These are phyloP conservation scores for Zopfia rhizophila DNA, from an alignment of 2,329 filamentous ascomycete species.

Conservation along the genomic window DNA sequence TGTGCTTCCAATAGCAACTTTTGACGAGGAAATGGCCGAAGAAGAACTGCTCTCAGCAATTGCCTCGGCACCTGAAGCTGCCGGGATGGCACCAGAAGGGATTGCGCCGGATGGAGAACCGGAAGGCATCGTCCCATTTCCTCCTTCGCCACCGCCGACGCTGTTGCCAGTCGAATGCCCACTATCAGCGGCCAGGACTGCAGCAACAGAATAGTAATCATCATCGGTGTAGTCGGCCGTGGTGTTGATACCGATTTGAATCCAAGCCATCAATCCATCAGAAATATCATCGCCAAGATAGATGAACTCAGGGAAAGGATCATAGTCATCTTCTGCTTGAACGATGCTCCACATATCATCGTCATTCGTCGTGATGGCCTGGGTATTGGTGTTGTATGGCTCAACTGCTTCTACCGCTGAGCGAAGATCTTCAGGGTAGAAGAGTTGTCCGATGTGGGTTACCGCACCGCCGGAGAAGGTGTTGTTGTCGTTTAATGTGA, in stretches of 20 bases:
- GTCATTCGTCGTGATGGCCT: constrained; percentile 28
- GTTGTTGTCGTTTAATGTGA: constrained; percentile 48
- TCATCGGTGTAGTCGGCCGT: constrained; percentile 31
- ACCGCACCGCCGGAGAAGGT: constrained; percentile 53
- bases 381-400: constrained; percentile 53
- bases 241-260: constrained; percentile 35
- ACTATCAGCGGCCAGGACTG: constrained; percentile 18
- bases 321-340: constrained; percentile 33
- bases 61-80: too few relatives aligned
- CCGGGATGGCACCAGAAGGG: too few relatives aligned
- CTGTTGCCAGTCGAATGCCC: constrained; percentile 15
- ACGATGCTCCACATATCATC: constrained; percentile 40
- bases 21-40: too few relatives aligned
- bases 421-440: constrained; percentile 54
- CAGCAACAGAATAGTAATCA: constrained; percentile 31
- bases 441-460: constrained; percentile 58
- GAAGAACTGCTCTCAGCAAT: too few relatives aligned
- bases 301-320: constrained; percentile 37
- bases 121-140: constrained; percentile 26
- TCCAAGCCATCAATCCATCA: constrained; percentile 40
- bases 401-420: constrained; percentile 49
- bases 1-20: too few relatives aligned
- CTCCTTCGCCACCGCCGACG: constrained; percentile 6
- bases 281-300: constrained; percentile 31
- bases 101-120: constrained; percentile 9